phyloP scores from a whole-genome alignment of 768 basidiomycete species.

The Boletus rubroflammeus region DNA sequence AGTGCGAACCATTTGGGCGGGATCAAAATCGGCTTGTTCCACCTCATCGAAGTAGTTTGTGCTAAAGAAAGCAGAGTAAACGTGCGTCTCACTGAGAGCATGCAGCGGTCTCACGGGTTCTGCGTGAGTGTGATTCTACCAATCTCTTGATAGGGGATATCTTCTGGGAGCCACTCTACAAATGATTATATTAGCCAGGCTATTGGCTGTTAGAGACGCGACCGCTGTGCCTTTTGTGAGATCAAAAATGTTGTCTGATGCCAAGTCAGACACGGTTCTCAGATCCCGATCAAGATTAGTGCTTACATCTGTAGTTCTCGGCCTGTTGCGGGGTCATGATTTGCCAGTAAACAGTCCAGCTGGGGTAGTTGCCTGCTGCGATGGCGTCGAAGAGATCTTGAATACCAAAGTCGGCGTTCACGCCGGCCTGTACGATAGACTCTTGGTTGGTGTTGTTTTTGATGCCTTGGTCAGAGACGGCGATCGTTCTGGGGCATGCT shows the following conservation, averaged over 20 bases:
- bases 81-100: not conserved
- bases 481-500: not conserved
- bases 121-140: slow-evolving; percentile 38
- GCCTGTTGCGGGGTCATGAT: not conserved
- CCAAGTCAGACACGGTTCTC: not conserved
- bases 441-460: not conserved
- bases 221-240: slow-evolving; percentile 39
- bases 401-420: not conserved
- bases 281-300: not conserved
- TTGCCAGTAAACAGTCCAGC: not conserved
- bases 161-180: slow-evolving; percentile 36
- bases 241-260: slow-evolving; percentile 47
- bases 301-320: not conserved
- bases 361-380: not conserved
- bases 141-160: slow-evolving; percentile 34
- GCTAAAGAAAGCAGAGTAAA: not conserved
- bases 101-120: slow-evolving; percentile 29
- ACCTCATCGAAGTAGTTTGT: slow-evolving; percentile 36
- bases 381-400: not conserved
- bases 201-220: not conserved
- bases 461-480: not conserved
- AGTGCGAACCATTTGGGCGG: slow-evolving; percentile 42
- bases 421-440: not conserved
- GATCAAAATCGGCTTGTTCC: slow-evolving; percentile 46
- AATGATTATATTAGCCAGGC: not conserved